Percentiles rank a stretch among this genome's conserved stretches.
phyloP scores from a whole-genome alignment of 1,139 yeast species.

The Geotrichum klebahnii region DNA sequence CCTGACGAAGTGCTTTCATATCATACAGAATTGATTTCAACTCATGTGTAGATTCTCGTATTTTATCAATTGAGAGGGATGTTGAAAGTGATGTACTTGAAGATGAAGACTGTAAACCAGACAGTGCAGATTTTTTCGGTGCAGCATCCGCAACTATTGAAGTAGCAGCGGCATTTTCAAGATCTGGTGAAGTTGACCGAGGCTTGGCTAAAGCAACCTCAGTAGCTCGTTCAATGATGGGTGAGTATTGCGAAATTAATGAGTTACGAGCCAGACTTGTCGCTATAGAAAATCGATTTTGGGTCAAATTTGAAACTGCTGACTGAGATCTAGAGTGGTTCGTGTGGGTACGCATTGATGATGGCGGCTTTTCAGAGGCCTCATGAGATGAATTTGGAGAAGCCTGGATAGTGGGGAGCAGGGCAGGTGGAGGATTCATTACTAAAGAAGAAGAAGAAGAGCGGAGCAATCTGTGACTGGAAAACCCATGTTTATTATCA shows the following conservation, averaged over 20 bases:
- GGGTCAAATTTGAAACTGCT: neutral
- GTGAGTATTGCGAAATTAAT: constrained; percentile 24
- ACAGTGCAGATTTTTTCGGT: too few relatives aligned
- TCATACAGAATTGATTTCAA: constrained; percentile 29
- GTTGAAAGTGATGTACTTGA: neutral
- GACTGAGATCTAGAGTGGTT: constrained; percentile 6
- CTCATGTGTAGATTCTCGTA: constrained; percentile 29
- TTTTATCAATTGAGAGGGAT: constrained; percentile 23
- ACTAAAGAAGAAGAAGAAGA: neutral
- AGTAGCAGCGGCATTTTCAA: neutral
- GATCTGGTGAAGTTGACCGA: neutral
- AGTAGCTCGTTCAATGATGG: constrained; percentile 24
- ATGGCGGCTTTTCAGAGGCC: neutral
- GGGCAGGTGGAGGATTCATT: neutral
- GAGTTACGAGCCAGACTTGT: constrained; percentile 23
- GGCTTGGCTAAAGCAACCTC: constrained; percentile 11
- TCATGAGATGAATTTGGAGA: neutral
- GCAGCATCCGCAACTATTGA: constrained; percentile 8
- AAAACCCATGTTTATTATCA: constrained; percentile 6
- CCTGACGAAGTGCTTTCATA: constrained; percentile 27
- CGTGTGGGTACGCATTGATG: neutral
- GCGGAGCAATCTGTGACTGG: neutral
- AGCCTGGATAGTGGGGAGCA: neutral
- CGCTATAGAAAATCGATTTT: constrained; percentile 18
- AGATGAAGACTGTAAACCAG: too few relatives aligned